Percentiles rank a stretch among this genome's conserved stretches.
Conservation (phyloP, 2,329 filamentous ascomycete genomes). For the Xylariaceae sp. region DNA sequence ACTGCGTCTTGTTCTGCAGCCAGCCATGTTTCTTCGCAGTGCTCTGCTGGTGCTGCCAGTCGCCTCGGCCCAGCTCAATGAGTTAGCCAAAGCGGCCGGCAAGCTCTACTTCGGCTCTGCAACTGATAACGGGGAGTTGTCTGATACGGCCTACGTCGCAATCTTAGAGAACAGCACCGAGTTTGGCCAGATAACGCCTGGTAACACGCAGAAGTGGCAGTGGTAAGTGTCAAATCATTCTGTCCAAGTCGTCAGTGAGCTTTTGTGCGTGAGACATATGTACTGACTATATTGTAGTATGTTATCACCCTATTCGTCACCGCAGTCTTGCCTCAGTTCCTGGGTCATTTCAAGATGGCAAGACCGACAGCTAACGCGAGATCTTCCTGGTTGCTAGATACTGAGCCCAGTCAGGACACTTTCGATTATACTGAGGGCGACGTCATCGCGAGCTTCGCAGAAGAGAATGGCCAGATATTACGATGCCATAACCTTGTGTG, state of each 20-base stretch:
- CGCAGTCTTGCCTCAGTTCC: no score
- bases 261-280: no score
- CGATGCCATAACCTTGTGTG: constrained; percentile 55
- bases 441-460: constrained; percentile 45
- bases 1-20: background rate
- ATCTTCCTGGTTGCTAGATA: constrained; percentile 27
- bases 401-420: constrained; percentile 50
- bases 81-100: constrained; percentile 52
- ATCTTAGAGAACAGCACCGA: constrained; percentile 53
- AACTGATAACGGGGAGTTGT: constrained; percentile 51
- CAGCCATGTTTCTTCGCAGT: background rate
- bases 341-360: no score
- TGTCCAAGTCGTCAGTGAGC: no score
- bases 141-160: constrained; percentile 41
- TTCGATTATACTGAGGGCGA: constrained; percentile 60
- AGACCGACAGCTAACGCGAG: no score
- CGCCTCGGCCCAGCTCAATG: constrained; percentile 39
- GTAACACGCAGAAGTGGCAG: constrained; percentile 63
- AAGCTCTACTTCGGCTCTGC: constrained; percentile 62
- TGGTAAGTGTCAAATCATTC: constrained; percentile 8
- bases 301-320: no score
- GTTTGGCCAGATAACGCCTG: constrained; percentile 59
- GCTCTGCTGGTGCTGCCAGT: constrained; percentile 17
- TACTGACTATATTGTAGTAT: no score
- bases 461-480: constrained; percentile 46